Base-by-base conservation (phyloP, 345 rosid genomes). In the Salix brachista region DNA sequence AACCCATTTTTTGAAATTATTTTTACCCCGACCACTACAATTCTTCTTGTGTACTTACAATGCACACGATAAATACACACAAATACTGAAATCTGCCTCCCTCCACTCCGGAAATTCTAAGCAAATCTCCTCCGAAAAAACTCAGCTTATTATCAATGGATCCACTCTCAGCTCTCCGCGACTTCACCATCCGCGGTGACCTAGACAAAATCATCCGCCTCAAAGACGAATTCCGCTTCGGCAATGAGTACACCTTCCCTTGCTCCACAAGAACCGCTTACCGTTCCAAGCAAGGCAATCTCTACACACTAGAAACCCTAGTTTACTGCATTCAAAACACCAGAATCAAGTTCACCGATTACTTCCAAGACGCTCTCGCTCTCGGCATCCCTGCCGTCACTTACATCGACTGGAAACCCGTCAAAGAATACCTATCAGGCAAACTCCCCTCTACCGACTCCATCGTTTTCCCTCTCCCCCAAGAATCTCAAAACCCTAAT, bases 371-470 rank as follows among this genome's bases (percentile, higher is more conserved):
- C 77, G 85, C 93, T 23, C 89, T 84, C 62, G 78, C 90, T 66
- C 84, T 76, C 78, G 85, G 90, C 17, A 78, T 92, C 75, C 93
- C 97, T 34, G 69, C 94, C 60, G 91, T 96, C 28, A 91, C 94
- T 21, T 78, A 89, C 81, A 86, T 90, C 66, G 98, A 96, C 82
- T 91, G 97, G 66, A 93, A 96, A 67, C 97, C 97, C 34, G 88
- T 93, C 18, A 85, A 89, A 52, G 98, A 91, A n/a, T 93, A 89
- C 84, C 94, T 96, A 82, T 83, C 91, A 54, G 98, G 97, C 1
- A 87, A 82, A 73, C 82, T 87, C 60, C 75, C 90, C 65, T 81
- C 92, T 56, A 79, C 93, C 26, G 97, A 90, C 67, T 87, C 97
- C 74, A 86, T 91, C 60, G 97, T 89, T 36, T 89, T 86, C 80